Conservation (phyloP, 169 alveolate genomes). For the Eimeria necatrix region DNA sequence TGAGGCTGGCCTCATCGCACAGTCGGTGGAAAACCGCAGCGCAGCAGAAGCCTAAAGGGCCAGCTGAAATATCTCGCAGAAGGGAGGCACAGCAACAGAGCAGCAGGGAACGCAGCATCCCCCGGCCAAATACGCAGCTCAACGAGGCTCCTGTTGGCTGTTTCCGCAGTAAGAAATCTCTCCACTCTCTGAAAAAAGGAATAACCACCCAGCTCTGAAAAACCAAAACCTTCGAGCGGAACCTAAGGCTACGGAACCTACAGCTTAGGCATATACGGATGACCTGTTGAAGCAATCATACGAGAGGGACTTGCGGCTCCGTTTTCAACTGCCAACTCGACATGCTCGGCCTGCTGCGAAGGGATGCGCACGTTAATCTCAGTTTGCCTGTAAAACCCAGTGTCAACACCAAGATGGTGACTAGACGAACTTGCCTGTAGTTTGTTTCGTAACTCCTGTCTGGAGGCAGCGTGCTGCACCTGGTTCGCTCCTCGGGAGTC, state of each 20-base stretch:
- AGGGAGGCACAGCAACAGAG: conserved; percentile 3
- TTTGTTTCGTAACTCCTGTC: background rate
- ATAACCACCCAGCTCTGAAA: too few relatives aligned
- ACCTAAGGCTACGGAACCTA: too few relatives aligned
- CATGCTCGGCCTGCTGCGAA: too few relatives aligned
- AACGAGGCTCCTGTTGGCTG: conserved; percentile 70
- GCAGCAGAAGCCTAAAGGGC: conserved; percentile 20
- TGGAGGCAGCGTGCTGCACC: background rate
- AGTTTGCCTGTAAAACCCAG: too few relatives aligned
- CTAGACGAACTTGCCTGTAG: background rate
- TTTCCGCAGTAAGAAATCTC: conserved; percentile 24
- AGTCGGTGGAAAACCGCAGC: background rate
- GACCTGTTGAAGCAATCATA: too few relatives aligned
- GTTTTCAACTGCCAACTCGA: too few relatives aligned
- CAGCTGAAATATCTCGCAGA: background rate
- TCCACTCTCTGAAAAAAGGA: conserved; percentile 48
- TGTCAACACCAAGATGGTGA: too few relatives aligned
- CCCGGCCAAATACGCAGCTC: conserved; percentile 43
- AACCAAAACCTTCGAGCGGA: too few relatives aligned
- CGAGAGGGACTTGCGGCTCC: too few relatives aligned
- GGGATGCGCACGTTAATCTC: too few relatives aligned
- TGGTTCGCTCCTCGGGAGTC: conserved; percentile 7
- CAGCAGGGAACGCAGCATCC: conserved; percentile 51
- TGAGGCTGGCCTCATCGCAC: background rate
- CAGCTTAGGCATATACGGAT: too few relatives aligned